Conservation (phyloP, 495 filamentous ascomycete genomes). For the Pyrenula aspistea region DNA sequence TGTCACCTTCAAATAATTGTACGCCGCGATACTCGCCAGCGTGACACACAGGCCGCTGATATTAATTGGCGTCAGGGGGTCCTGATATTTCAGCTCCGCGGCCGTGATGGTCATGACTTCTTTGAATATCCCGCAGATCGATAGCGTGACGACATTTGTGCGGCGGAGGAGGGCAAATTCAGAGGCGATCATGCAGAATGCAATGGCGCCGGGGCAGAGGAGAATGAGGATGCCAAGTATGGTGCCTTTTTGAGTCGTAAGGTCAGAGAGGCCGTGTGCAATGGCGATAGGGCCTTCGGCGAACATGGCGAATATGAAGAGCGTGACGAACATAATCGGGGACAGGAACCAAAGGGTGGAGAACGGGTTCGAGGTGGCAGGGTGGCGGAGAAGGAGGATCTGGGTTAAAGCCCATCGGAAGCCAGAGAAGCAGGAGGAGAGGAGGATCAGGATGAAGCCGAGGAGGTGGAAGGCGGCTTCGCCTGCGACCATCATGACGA, state of each 20-base stretch:
- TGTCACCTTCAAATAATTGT: slow-evolving; percentile 88
- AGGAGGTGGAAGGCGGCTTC: slow-evolving; percentile 84
- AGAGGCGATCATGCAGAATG: slow-evolving; percentile 91
- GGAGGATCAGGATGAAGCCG: slow-evolving; percentile 86
- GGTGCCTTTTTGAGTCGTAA: slow-evolving; percentile 56
- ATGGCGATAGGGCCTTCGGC: slow-evolving; percentile 70
- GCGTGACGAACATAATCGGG: slow-evolving; percentile 84
- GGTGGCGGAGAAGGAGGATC: slow-evolving; percentile 86
- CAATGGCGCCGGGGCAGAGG: slow-evolving; percentile 80
- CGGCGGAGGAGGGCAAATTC: slow-evolving; percentile 94
- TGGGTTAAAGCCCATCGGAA: slow-evolving; percentile 97
- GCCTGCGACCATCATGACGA: slow-evolving; percentile 98
- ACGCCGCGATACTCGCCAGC: slow-evolving; percentile 70
- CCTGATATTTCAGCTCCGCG: slow-evolving; percentile 79
- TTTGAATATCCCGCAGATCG: slow-evolving; percentile 97
- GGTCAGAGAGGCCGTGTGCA: slow-evolving; percentile 42
- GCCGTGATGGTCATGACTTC: slow-evolving; percentile 94
- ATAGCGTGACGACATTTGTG: slow-evolving; percentile 89
- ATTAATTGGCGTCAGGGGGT: slow-evolving; percentile 82
- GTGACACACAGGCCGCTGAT: slow-evolving; percentile 79
- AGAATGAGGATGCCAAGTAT: slow-evolving; percentile 47
- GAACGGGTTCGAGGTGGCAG: slow-evolving; percentile 93
- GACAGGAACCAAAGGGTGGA: slow-evolving; percentile 94
- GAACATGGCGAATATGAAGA: slow-evolving; percentile 69
- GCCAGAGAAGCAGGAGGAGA: slow-evolving; percentile 86